Evolutionary conservation across 2,329 filamentous ascomycete genomes (phyloP).

Genomic region (Tolypocladium pustulatum): DNA sequence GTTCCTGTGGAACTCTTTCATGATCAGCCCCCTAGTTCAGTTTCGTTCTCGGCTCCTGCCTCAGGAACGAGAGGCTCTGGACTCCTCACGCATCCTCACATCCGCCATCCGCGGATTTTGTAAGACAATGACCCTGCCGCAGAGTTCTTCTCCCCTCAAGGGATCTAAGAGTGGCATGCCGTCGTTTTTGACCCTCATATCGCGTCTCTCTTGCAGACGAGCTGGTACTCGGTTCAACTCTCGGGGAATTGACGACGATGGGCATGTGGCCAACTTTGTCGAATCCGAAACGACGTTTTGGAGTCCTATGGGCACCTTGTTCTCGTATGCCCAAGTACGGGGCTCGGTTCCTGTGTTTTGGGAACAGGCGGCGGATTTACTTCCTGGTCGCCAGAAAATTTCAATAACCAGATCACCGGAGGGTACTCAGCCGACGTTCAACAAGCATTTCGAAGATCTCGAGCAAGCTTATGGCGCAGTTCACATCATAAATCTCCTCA

Average conservation of each 20-base stretch:
- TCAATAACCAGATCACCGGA: constrained; percentile 78
- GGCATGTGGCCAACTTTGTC: constrained; percentile 97
- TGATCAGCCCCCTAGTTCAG: constrained; percentile 86
- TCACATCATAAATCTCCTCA: constrained; percentile 90
- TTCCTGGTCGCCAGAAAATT: constrained; percentile 92
- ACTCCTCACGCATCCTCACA: constrained; percentile 77
- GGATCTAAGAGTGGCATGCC: constrained; percentile 59
- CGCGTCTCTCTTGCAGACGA: constrained; percentile 77
- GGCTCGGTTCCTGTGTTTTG: constrained; percentile 95
- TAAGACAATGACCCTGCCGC: constrained; percentile 73
- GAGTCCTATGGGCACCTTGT: constrained; percentile 66
- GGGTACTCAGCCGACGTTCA: constrained; percentile 87
- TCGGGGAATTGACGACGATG: constrained; percentile 94
- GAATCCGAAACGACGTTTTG: constrained; percentile 92
- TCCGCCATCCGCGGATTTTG: constrained; percentile 93
- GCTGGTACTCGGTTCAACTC: constrained; percentile 95
- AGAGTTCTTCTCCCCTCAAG: constrained; percentile 61
- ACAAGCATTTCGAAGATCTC: constrained; percentile 87
- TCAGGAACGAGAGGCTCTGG: constrained; percentile 67
- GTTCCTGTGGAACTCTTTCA: constrained; percentile 96
- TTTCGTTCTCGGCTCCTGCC: constrained; percentile 75
- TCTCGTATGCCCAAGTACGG: constrained; percentile 87
- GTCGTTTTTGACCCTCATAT: constrained; percentile 80
- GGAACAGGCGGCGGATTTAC: constrained; percentile 82
- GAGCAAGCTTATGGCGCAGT: constrained; percentile 81